Evolutionary conservation across 768 basidiomycete genomes (phyloP), one percentile per base, ranked within the genome.

Genomic region (Boletus bicolor): DNA sequence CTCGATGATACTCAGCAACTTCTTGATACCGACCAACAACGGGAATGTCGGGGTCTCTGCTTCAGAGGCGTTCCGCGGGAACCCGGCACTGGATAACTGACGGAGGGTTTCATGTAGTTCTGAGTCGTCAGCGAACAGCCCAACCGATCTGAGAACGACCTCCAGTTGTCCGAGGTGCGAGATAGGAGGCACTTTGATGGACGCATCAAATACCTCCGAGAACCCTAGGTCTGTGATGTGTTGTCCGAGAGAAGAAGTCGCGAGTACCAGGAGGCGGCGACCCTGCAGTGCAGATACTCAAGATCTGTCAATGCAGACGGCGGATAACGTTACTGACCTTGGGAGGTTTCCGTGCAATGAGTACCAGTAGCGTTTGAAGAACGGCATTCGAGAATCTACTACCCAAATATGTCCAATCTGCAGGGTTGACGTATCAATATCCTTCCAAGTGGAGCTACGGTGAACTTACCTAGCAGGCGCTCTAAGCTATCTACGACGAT

Each of bases 381-480:
- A 98, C 92, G 8, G 86, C 78, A 69, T 98, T 98, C 1, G 96
- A 98, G 75, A 98, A 99, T 46, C 94, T 80, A n/a, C 89, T 91
- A 3, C 96, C 96, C 74, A 99, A 87, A 4, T 95, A 93, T 7
- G 93, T 94, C 90, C 93, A 99, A 61, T 98, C 96, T 94, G 56
- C 12, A 36, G 17, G 14, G 28, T 11, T 44, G n/a, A 45, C 49
- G 11, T 14, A 36, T 68, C 26, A 62, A 48, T 42, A 43, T 49
- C 51, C 19, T 6, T 47, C 30, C 39, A 21, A 50, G 51, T 12
- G 34, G 28, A 39, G 10, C 37, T 36, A 21, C 7, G 8, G 19
- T 1, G 14, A 17, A 68, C 86, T 57, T 44, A 94, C 94, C 95
- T 48, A 99, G 78, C 53, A 99, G 75, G 36, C 96, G 83, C 72